phyloP scores from a whole-genome alignment of 805 yeast species.

The Nematodospora valgi region DNA sequence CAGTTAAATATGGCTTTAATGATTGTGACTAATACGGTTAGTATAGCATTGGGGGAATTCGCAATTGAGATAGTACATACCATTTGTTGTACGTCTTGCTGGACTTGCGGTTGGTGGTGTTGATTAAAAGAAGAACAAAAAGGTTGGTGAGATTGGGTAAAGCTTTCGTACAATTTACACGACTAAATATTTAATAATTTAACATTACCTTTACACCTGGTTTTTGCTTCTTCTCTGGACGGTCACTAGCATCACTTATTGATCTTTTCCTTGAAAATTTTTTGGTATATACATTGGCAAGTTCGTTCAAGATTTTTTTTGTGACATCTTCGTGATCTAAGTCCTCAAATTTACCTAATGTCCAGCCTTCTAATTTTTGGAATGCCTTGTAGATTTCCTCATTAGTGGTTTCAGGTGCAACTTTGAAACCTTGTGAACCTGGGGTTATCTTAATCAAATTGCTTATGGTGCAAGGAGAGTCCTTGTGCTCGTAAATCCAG shows the following conservation, averaged over 20 bases:
- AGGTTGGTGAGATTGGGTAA: not conserved
- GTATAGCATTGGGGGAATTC: not conserved
- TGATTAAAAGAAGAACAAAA: slow-evolving; percentile 2
- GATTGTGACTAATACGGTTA: slow-evolving; percentile 76
- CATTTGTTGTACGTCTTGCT: slow-evolving; percentile 2
- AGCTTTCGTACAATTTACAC: slow-evolving; percentile 5
- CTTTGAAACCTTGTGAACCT: too few species aligned
- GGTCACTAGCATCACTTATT: not conserved
- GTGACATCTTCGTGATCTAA: not conserved
- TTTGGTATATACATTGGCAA: slow-evolving; percentile 5
- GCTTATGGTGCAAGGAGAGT: too few species aligned
- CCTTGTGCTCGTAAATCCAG: too few species aligned
- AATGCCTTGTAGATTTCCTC: too few species aligned
- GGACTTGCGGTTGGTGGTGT: not conserved
- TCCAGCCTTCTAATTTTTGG: too few species aligned
- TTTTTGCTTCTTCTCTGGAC: slow-evolving; percentile 10
- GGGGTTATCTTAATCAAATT: too few species aligned
- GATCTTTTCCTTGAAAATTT: slow-evolving; percentile 7
- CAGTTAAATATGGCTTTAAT: slow-evolving; percentile 87
- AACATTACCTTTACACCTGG: slow-evolving; percentile 7
- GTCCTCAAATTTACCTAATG: not conserved
- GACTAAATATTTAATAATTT: slow-evolving; percentile 7
- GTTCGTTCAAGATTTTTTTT: not conserved
- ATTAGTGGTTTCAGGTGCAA: too few species aligned
- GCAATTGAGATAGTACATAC: slow-evolving; percentile 1